Evolutionary conservation across 208 protist genomes (phyloP).

Genomic region (Wallacemonas sp.): DNA sequence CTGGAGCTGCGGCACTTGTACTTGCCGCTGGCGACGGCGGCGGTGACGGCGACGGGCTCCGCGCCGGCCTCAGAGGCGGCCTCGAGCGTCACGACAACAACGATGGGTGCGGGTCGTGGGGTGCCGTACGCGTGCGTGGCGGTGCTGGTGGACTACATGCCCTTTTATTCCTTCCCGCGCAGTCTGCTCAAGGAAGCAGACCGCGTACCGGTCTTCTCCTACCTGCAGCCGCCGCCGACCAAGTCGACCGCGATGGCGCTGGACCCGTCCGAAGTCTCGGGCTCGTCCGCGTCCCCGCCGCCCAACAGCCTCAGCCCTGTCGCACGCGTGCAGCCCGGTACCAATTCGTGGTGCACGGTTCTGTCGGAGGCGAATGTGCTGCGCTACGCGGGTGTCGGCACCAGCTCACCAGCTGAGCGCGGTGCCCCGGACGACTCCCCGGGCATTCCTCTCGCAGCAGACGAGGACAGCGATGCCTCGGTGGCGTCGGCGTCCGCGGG

Average conservation of each 20-base stretch:
- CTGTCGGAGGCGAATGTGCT: conserved; percentile 12
- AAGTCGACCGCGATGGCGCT: neutral
- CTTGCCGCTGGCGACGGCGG: conserved; percentile 19
- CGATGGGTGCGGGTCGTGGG: neutral
- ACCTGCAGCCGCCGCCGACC: neutral
- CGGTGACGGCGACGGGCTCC: neutral
- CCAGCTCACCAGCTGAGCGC: neutral
- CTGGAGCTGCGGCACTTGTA: neutral
- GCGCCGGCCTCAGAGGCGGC: neutral
- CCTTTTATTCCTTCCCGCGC: conserved; percentile 12
- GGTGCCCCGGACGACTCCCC: no score
- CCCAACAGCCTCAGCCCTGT: neutral
- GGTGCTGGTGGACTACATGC: conserved; percentile 17
- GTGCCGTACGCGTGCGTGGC: conserved; percentile 19
- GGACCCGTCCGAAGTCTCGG: neutral
- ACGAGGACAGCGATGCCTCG: neutral
- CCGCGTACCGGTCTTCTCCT: neutral
- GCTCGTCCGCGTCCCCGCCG: neutral
- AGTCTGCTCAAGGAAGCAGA: neutral
- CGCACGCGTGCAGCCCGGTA: neutral
- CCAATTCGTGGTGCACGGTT: neutral
- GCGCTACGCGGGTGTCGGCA: conserved; percentile 3
- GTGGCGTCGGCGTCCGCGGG: neutral
- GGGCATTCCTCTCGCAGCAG: neutral
- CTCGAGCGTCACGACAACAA: neutral